phyloP scores from a whole-genome alignment of 1,139 yeast species.

The Sugiyamaella neomexicana region DNA sequence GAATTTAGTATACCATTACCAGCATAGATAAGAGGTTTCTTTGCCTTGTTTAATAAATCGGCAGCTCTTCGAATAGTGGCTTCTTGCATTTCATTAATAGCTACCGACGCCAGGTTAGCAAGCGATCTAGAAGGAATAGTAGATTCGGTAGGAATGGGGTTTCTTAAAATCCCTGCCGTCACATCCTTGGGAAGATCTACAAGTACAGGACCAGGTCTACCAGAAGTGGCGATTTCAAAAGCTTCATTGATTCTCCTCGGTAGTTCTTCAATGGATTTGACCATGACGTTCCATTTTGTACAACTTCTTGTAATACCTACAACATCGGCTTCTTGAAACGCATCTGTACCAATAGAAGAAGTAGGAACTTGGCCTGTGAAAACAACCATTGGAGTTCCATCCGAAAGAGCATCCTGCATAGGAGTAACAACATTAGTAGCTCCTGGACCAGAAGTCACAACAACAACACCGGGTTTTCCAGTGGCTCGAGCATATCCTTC shows the following conservation, averaged over 20 bases:
- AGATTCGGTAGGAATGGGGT: slow-evolving; percentile 81
- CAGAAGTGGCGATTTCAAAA: slow-evolving; percentile 91
- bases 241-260: slow-evolving; percentile 97
- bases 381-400: slow-evolving; percentile 97
- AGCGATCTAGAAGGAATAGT: slow-evolving; percentile 83
- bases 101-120: slow-evolving; percentile 66
- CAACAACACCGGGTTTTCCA: slow-evolving; percentile 97
- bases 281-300: slow-evolving; percentile 99
- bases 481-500: slow-evolving; percentile 96
- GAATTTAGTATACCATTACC: slow-evolving; percentile 88
- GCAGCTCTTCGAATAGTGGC: slow-evolving; percentile 80
- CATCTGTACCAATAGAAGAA: slow-evolving; percentile 93
- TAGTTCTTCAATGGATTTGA: slow-evolving; percentile 86
- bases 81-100: slow-evolving; percentile 72
- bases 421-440: slow-evolving; percentile 98
- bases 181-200: slow-evolving; percentile 98
- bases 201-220: slow-evolving; percentile 97
- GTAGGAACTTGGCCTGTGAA: slow-evolving; percentile 98
- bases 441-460: slow-evolving; percentile 98
- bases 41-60: slow-evolving; percentile 71
- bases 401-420: slow-evolving; percentile 95
- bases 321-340: slow-evolving; percentile 98
- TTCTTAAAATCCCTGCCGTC: slow-evolving; percentile 84
- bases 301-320: slow-evolving; percentile 95
- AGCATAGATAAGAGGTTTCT: slow-evolving; percentile 84